phyloP scores from a whole-genome alignment of 2,329 filamentous ascomycete species.

The Calonectria crousiana region DNA sequence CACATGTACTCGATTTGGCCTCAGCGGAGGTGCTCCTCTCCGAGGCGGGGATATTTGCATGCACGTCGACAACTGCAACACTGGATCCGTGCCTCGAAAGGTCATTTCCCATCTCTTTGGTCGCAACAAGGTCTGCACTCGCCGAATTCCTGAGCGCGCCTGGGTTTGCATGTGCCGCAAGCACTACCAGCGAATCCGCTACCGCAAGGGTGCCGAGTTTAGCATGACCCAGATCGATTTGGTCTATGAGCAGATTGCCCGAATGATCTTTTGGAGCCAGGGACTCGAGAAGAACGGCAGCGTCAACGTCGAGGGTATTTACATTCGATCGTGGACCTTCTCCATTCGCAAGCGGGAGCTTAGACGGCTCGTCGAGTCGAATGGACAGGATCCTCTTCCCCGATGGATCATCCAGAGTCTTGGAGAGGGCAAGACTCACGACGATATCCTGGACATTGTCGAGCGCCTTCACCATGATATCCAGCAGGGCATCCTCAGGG shows the following conservation, averaged over 20 bases:
- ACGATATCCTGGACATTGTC: slow-evolving; percentile 61
- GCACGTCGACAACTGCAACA: slow-evolving; percentile 69
- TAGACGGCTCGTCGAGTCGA: slow-evolving; percentile 60
- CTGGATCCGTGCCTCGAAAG: slow-evolving; percentile 74
- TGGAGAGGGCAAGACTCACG: slow-evolving; percentile 60
- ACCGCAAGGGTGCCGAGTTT: slow-evolving; percentile 73
- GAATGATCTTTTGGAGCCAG: slow-evolving; percentile 73
- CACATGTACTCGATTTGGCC: slow-evolving; percentile 31
- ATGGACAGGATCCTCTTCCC: slow-evolving; percentile 39
- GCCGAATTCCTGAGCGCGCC: slow-evolving; percentile 74
- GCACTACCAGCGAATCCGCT: slow-evolving; percentile 82
- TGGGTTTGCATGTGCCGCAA: slow-evolving; percentile 86
- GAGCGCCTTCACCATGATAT: slow-evolving; percentile 60
- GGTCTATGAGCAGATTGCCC: slow-evolving; percentile 71
- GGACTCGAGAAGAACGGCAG: slow-evolving; percentile 53
- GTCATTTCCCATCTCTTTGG: slow-evolving; percentile 86
- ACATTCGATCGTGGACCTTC: slow-evolving; percentile 67
- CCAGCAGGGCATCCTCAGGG: slow-evolving; percentile 53
- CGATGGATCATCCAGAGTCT: slow-evolving; percentile 62
- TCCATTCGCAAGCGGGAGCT: slow-evolving; percentile 74
- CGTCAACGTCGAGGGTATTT: slow-evolving; percentile 46
- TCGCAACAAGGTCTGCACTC: slow-evolving; percentile 83
- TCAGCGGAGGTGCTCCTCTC: slow-evolving; percentile 31
- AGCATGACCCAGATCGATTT: slow-evolving; percentile 73
- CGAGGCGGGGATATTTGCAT: slow-evolving; percentile 59